These are phyloP conservation scores for Porcisia deanei DNA, from an alignment of 208 protist genomes.

Conservation along the genomic window DNA sequence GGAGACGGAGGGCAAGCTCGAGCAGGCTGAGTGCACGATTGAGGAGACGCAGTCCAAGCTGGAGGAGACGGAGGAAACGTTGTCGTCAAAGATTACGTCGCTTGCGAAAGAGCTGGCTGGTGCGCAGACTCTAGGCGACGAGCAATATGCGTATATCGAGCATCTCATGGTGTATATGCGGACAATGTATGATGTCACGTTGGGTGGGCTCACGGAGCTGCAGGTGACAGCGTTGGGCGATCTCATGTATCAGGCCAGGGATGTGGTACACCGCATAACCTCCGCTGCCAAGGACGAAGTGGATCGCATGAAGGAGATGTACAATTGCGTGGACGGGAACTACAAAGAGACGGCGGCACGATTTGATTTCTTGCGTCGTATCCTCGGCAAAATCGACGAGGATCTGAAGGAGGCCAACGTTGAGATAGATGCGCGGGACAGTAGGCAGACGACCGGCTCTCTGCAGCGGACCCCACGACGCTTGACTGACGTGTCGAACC, in stretches of 20 bases:
- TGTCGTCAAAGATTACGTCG: constrained; percentile 22
- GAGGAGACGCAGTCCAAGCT: constrained; percentile 21
- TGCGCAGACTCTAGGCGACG: constrained; percentile 5
- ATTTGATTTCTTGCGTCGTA: constrained; percentile 36
- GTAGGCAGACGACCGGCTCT: neutral
- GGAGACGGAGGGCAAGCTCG: neutral
- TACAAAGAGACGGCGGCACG: constrained; percentile 37
- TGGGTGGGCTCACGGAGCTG: constrained; percentile 41
- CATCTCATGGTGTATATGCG: constrained; percentile 23
- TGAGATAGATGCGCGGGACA: constrained; percentile 30
- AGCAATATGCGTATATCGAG: constrained; percentile 26
- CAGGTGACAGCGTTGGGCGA: constrained; percentile 34
- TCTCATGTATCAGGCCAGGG: constrained; percentile 19
- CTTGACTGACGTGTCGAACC: constrained; percentile 30
- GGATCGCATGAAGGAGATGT: constrained; percentile 35
- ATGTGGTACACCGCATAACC: constrained; percentile 21
- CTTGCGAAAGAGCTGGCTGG: constrained; percentile 25
- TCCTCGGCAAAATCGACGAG: constrained; percentile 54
- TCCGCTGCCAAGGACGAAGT: constrained; percentile 27
- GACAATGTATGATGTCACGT: constrained; percentile 14
- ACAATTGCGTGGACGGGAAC: constrained; percentile 35
- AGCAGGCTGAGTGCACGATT: too few relatives aligned
- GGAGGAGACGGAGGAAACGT: constrained; percentile 25
- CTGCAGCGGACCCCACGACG: neutral
- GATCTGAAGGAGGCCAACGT: constrained; percentile 50